Evolutionary conservation across 2,329 filamentous ascomycete genomes (phyloP).

Genomic region (Diaporthe amygdali): DNA sequence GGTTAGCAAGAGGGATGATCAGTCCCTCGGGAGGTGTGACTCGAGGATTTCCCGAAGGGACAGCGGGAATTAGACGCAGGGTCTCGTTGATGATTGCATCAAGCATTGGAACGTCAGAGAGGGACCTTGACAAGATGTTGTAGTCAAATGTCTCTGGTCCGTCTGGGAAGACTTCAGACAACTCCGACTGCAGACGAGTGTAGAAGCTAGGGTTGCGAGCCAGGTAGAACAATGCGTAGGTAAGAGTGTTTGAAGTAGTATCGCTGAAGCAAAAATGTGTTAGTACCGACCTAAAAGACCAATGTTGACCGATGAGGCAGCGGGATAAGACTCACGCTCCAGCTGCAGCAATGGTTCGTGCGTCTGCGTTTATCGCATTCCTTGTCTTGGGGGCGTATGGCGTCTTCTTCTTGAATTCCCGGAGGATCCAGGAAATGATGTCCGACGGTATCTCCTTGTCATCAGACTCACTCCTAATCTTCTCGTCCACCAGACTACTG

Average conservation of each 20-base stretch:
- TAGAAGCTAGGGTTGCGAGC: background rate
- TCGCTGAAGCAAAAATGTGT: background rate
- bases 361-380: background rate
- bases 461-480: background rate
- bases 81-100: conserved; percentile 18
- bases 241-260: background rate
- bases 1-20: background rate
- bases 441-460: background rate
- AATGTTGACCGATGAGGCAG: too few relatives aligned
- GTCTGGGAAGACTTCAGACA: background rate
- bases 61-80: conserved; percentile 5
- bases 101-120: background rate
- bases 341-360: background rate
- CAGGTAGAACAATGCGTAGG: background rate
- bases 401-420: background rate
- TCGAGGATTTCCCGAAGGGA: conserved; percentile 5
- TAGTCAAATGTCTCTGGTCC: background rate
- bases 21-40: conserved; percentile 14
- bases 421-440: background rate
- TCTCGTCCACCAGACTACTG: background rate
- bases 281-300: background rate
- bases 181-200: background rate
- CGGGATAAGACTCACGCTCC: background rate
- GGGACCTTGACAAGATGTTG: background rate
- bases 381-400: background rate